Conservation (phyloP, 139 green algal species). For the Chlorella ohadii region DNA sequence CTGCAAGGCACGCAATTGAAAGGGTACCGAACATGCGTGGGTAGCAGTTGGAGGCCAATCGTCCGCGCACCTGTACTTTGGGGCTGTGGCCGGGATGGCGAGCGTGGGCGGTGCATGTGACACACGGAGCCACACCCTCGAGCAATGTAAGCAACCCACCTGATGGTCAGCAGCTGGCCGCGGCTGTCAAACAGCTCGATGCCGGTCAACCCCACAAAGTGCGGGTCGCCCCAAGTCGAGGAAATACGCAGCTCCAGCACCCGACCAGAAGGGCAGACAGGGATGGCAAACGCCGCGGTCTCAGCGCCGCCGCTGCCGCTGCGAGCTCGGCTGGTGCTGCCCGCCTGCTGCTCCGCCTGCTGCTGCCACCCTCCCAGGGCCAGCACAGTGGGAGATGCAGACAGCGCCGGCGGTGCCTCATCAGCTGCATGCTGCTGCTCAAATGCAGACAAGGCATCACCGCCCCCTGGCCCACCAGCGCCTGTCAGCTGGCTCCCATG, state of each 20-base stretch:
- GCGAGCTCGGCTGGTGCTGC: neutral
- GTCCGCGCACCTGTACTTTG: no score
- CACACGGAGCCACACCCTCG: no score
- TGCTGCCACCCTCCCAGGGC: neutral
- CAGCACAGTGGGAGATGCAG: neutral
- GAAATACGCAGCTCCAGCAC: constrained; percentile 44
- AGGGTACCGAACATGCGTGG: no score
- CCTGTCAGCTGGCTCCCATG: neutral
- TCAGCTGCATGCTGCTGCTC: neutral
- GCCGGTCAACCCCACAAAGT: constrained; percentile 52
- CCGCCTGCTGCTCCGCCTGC: neutral
- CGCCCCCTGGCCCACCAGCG: neutral
- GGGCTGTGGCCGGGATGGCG: no score
- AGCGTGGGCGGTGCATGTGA: no score
- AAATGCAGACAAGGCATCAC: constrained; percentile 4
- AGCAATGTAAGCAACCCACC: no score
- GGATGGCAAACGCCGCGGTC: constrained; percentile 25
- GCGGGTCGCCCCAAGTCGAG: constrained; percentile 55
- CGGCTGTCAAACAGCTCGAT: constrained; percentile 54
- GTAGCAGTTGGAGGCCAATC: no score
- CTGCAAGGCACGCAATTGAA: no score
- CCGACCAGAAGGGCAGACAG: constrained; percentile 8
- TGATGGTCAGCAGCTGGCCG: constrained; percentile 30
- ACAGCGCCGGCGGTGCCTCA: neutral
- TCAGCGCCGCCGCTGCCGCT: neutral